These are phyloP conservation scores for Monosporozyma aerobia DNA, from an alignment of 805 yeast species.

Conservation along the genomic window DNA sequence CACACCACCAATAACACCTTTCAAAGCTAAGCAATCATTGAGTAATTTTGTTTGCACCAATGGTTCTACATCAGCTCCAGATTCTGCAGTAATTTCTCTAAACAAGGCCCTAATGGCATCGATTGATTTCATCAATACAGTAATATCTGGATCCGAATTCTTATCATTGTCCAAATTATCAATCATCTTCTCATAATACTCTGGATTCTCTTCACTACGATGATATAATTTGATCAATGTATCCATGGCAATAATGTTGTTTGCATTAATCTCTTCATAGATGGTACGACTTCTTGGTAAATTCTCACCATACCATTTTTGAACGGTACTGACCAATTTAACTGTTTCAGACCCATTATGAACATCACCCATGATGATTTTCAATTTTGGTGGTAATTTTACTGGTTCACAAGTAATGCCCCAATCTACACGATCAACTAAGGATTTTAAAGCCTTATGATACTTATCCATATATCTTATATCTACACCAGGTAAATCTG, in stretches of 20 bases:
- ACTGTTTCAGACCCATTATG: slow-evolving; percentile 92
- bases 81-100: slow-evolving; percentile 47
- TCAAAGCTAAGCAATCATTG: slow-evolving; percentile 44
- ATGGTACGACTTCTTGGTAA: slow-evolving; percentile 43
- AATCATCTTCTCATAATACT: slow-evolving; percentile 29
- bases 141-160: slow-evolving; percentile 18
- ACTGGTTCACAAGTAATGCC: slow-evolving; percentile 45
- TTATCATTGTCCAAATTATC: slow-evolving; percentile 10
- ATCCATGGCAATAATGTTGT: slow-evolving; percentile 50
- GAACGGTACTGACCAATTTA: slow-evolving; percentile 68
- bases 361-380: slow-evolving; percentile 86
- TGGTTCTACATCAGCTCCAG: slow-evolving; percentile 90
- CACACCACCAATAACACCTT: slow-evolving; percentile 88
- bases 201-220: slow-evolving; percentile 24
- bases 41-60: slow-evolving; percentile 59
- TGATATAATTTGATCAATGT: slow-evolving; percentile 28
- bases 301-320: slow-evolving; percentile 52
- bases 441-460: slow-evolving; percentile 23
- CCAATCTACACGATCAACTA: slow-evolving; percentile 50
- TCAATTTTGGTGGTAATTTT: slow-evolving; percentile 57
- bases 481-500: slow-evolving; percentile 25
- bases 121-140: slow-evolving; percentile 35
- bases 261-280: slow-evolving; percentile 46
- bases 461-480: slow-evolving; percentile 15
- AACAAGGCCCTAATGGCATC: slow-evolving; percentile 46